Evolutionary conservation across 176 grass and related monocot genomes (phyloP), one percentile per base, ranked within the genome.

Genomic region (Dendrocalamus sinicus): DNA sequence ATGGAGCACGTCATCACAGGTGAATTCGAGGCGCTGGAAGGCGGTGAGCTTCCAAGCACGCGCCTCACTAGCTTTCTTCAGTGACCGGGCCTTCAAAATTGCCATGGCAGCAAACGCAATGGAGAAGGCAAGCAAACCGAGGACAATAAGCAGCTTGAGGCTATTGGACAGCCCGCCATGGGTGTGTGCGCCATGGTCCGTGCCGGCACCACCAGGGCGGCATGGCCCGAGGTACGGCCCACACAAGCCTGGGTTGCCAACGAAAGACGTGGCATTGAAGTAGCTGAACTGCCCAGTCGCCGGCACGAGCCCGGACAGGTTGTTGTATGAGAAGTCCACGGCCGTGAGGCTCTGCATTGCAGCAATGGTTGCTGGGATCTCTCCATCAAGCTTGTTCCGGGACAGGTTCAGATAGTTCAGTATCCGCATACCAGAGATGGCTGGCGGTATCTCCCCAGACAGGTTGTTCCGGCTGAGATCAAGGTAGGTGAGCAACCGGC

Each of bases 321-420:
- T 92, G 91, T 98, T 98, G 81, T 95, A 98, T 48, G 95, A 98
- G 90, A 98, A 98, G 26, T 98, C 95, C 54, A 98, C 95, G 5
- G 95, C 95, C 4, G 95, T 98, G 75, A 98, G 88, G 77, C 93
- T 95, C 91, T 98, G 95, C 95, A 98, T 98, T 19, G 91, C 88
- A 5, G 95, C 82, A 81, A 98, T 92, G 51, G 87, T 87, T 12
- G 78, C 60, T 13, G 95, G 95, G 58, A 98, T 98, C 77, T 86
- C 82, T 4, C 95, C 95, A 55, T 86, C 86, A 4, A 98, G 93
- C 47, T 91, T 87, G 59, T 98, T 98, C 66, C 91, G 51, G 9
- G 93, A 98, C 24, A 98, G 63, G 79, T 98, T 98, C 55, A 98
- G 92, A 30, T 98, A 98, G 63, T 98, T 98, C 52, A 98, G 83